Evolutionary conservation across 768 basidiomycete species (phyloP).

Genomic region (Termitomyces bulborhizus): DNA sequence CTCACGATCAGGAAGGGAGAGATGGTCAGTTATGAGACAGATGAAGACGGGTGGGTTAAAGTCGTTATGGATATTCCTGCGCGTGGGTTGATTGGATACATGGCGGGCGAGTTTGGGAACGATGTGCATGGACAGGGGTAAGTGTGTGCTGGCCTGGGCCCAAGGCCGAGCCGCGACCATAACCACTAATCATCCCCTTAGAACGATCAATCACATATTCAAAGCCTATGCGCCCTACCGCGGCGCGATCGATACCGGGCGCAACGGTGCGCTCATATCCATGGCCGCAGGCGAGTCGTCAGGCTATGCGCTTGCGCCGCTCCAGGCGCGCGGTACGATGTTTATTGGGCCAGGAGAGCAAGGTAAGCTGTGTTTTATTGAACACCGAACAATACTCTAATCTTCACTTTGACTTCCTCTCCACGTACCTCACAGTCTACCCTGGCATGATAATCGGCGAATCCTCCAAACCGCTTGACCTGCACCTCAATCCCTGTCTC

Average conservation of each 20-base stretch:
- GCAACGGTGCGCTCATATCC: conserved; percentile 41
- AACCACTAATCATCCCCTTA: neutral
- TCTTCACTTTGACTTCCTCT: neutral
- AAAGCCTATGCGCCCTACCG: conserved; percentile 40
- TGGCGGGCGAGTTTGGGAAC: conserved; percentile 47
- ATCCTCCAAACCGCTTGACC: conserved; percentile 36
- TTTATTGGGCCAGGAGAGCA: conserved; percentile 38
- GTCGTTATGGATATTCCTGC: conserved; percentile 45
- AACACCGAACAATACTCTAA: neutral
- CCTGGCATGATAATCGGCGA: conserved; percentile 49
- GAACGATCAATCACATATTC: conserved; percentile 48
- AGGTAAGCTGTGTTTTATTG: conserved; percentile 23
- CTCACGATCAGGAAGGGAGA: conserved; percentile 44
- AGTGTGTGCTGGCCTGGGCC: neutral
- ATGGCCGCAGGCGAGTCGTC: conserved; percentile 41
- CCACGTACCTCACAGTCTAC: conserved; percentile 27
- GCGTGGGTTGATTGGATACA: conserved; percentile 43
- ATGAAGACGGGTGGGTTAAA: conserved; percentile 40
- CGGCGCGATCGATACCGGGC: conserved; percentile 39
- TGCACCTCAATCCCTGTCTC: conserved; percentile 41
- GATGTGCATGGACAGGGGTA: conserved; percentile 47
- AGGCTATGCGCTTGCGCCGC: conserved; percentile 42
- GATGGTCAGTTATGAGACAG: conserved; percentile 39
- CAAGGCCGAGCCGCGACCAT: too few species aligned
- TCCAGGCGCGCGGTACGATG: conserved; percentile 41